phyloP scores from a whole-genome alignment of 1,139 yeast species.

The Saccharomyces hybrid region DNA sequence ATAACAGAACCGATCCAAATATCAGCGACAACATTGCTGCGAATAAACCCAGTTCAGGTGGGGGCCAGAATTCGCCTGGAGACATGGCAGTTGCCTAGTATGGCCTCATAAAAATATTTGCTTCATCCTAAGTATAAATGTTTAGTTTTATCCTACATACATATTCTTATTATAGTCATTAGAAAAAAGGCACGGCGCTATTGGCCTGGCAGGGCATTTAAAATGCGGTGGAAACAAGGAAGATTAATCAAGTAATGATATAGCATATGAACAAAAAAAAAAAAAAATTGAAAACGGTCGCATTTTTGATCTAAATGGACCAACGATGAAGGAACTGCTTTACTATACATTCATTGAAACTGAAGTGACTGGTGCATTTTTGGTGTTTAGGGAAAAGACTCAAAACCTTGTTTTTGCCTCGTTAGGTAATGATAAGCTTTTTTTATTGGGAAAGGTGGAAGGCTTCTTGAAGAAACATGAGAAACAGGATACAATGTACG shows the following conservation, averaged over 20 bases:
- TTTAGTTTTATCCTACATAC: neutral
- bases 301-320: neutral
- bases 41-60: neutral
- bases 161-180: neutral
- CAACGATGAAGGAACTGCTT: slow-evolving; percentile 7
- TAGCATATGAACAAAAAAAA: neutral
- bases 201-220: neutral
- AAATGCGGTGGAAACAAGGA: neutral
- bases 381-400: slow-evolving; percentile 10
- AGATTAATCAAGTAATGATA: neutral
- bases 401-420: slow-evolving; percentile 16
- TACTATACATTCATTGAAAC: slow-evolving; percentile 11
- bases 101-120: neutral
- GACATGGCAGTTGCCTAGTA: neutral
- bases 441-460: slow-evolving; percentile 8
- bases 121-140: neutral
- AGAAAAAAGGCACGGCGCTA: neutral
- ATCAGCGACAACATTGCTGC: neutral
- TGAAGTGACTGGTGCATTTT: slow-evolving; percentile 9
- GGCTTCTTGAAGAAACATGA: slow-evolving; percentile 12
- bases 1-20: neutral
- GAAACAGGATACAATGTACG: slow-evolving; percentile 8
- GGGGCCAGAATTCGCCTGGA: neutral
- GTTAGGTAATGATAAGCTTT: slow-evolving; percentile 13
- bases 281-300: neutral